Conservation (phyloP, 305 asterid species). For the Fraxinus angustifolia region DNA sequence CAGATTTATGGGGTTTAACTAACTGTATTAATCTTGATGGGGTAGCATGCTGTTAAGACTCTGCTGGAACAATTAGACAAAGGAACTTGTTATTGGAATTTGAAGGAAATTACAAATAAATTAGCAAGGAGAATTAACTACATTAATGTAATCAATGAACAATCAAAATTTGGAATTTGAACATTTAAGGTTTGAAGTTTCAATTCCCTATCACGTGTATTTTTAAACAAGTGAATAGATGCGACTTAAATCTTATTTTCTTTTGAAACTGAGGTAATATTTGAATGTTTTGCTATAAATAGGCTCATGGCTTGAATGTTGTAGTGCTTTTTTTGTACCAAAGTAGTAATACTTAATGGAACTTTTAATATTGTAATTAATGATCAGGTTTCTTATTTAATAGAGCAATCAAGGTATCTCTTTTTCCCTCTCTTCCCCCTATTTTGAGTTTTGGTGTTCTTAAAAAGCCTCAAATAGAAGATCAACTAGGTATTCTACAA, state of each 20-base stretch:
- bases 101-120: neutral
- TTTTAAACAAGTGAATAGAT: neutral
- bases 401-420: neutral
- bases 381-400: neutral
- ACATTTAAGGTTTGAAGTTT: neutral
- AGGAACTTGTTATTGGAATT: too few species aligned
- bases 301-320: neutral
- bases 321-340: neutral
- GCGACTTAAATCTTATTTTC: neutral
- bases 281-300: neutral
- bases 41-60: neutral
- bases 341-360: neutral
- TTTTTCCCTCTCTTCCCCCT: neutral
- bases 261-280: neutral
- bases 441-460: neutral
- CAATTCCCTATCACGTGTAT: neutral
- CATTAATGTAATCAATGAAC: neutral
- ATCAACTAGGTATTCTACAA: neutral
- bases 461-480: neutral
- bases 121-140: neutral
- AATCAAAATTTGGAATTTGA: neutral
- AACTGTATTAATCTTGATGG: neutral
- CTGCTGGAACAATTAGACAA: too few species aligned
- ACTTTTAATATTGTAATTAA: neutral
- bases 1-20: neutral